Percentiles rank a stretch among this genome's conserved stretches.
These are phyloP conservation scores for Discostella stelligera DNA, from an alignment of 352 stramenopile genomes.

Conservation along the genomic window DNA sequence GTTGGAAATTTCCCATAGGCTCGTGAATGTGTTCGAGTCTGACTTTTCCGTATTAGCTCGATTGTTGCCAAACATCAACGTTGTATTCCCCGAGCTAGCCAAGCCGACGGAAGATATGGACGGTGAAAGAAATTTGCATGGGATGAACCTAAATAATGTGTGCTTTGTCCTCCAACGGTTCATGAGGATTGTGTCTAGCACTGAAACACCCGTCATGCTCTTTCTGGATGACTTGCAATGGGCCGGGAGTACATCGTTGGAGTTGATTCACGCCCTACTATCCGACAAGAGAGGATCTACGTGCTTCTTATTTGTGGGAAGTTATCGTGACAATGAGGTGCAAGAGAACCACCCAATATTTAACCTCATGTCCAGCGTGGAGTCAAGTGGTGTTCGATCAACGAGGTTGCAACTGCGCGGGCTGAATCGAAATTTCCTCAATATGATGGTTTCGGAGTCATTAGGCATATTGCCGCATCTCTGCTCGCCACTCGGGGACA, in stretches of 20 bases:
- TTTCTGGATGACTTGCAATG: conserved; percentile 62
- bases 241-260: conserved; percentile 15
- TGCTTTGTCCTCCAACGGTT: conserved; percentile 41
- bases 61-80: conserved; percentile 29
- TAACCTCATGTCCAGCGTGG: conserved; percentile 30
- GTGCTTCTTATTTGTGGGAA: conserved; percentile 57
- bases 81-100: conserved; percentile 1
- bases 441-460: conserved; percentile 35
- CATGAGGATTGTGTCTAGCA: conserved; percentile 53
- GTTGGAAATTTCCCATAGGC: conserved; percentile 16
- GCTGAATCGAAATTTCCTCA: conserved; percentile 16
- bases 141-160: conserved; percentile 31
- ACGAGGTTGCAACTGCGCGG: conserved; percentile 22
- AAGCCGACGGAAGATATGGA: neutral
- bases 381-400: neutral
- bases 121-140: conserved; percentile 9
- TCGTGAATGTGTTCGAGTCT: conserved; percentile 18
- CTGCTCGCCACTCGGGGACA: conserved; percentile 21
- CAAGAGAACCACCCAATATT: conserved; percentile 37
- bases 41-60: conserved; percentile 23
- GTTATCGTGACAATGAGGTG: conserved; percentile 54
- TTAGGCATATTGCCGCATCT: conserved; percentile 37
- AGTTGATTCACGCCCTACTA: conserved; percentile 36
- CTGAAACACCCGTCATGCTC: conserved; percentile 32
- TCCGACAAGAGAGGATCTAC: conserved; percentile 31